Evolutionary conservation across 1,139 yeast species (phyloP).

Genomic region (Schizosaccharomyces versatilis): DNA sequence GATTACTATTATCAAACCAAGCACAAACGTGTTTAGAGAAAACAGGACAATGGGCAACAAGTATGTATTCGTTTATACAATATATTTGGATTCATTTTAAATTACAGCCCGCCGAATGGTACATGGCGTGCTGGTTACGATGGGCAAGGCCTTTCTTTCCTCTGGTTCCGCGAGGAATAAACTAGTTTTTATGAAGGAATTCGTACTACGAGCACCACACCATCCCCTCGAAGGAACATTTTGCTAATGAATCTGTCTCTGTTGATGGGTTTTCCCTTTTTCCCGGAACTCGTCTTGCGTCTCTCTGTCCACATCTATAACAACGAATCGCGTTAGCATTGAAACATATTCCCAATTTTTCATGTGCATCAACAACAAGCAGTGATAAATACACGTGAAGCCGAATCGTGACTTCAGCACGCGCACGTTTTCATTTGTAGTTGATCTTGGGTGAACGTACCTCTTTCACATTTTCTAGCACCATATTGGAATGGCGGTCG

Average conservation of each 20-base stretch:
- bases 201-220: constrained; percentile 64
- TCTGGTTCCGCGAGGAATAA: neutral
- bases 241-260: constrained; percentile 75
- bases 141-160: neutral
- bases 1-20: neutral
- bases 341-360: neutral
- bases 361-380: neutral
- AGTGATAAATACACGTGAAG: neutral
- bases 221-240: constrained; percentile 84
- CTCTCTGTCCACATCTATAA: constrained; percentile 49
- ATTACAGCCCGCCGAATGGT: no score
- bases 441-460: constrained; percentile 13
- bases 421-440: neutral
- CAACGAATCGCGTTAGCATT: neutral
- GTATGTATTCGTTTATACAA: neutral
- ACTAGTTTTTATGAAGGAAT: constrained; percentile 13
- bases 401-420: neutral
- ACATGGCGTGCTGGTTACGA: neutral
- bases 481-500: constrained; percentile 87
- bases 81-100: neutral
- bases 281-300: constrained; percentile 42
- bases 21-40: no score
- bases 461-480: constrained; percentile 79
- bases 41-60: neutral
- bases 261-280: constrained; percentile 44